Percentiles rank a stretch among this genome's conserved stretches.
Conservation (phyloP, 176 grass and related monocot species). For the Triticum dicoccoides region DNA sequence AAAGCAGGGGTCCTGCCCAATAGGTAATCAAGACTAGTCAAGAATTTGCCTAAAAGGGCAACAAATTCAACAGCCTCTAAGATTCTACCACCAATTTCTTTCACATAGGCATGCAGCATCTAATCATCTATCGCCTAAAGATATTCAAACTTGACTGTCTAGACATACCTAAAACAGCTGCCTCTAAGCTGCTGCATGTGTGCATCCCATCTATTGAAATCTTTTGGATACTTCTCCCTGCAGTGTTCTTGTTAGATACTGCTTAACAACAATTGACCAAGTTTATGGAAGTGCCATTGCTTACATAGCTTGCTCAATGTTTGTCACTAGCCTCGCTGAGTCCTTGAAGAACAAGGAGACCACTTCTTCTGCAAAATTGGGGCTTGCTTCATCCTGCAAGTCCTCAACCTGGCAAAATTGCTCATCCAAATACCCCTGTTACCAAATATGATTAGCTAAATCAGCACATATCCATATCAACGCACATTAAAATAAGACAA, state of each 20-base stretch:
- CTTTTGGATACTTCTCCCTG: slow-evolving; percentile 70
- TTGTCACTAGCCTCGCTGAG: slow-evolving; percentile 62
- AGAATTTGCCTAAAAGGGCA: slow-evolving; percentile 16
- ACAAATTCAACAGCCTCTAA: slow-evolving; percentile 17
- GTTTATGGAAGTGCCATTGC: slow-evolving; percentile 25
- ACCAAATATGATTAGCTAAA: slow-evolving; percentile 23
- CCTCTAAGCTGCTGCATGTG: slow-evolving; percentile 86
- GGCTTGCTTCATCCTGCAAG: slow-evolving; percentile 84
- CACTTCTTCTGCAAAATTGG: slow-evolving; percentile 91
- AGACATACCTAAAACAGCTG: slow-evolving; percentile 61
- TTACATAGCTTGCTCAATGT: slow-evolving; percentile 89
- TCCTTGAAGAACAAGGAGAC: slow-evolving; percentile 86
- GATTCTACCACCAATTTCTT: slow-evolving; percentile 10
- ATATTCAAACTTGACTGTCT: not conserved
- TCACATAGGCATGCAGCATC: not conserved
- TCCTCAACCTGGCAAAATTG: slow-evolving; percentile 93
- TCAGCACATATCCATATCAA: not conserved
- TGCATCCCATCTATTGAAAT: slow-evolving; percentile 72
- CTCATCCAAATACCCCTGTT: slow-evolving; percentile 82
- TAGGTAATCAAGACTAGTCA: slow-evolving; percentile 16
- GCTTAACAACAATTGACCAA: not conserved
- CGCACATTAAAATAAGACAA: not conserved
- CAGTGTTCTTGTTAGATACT: slow-evolving; percentile 22
- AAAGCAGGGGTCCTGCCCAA: slow-evolving; percentile 25
- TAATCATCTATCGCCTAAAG: not conserved